Evolutionary conservation across 495 filamentous ascomycete species (phyloP).

Genomic region (Penicillium tannophilum): DNA sequence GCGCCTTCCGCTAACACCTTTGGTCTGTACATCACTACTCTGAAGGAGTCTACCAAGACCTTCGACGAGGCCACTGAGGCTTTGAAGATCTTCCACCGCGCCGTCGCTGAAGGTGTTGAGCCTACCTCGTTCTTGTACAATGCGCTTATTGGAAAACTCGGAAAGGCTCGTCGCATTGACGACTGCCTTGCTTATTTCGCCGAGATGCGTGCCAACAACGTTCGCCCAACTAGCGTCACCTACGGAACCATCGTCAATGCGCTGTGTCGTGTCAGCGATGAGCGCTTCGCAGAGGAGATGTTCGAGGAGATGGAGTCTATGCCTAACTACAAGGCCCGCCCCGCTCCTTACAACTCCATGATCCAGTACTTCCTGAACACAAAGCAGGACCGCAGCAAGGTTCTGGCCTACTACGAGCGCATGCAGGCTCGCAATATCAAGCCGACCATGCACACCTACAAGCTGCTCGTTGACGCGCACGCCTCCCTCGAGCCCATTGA

Average conservation of each 20-base stretch:
- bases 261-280: slow-evolving; percentile 93
- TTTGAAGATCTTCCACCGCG: slow-evolving; percentile 93
- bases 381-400: slow-evolving; percentile 91
- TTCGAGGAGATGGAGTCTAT: slow-evolving; percentile 99
- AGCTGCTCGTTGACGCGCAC: slow-evolving; percentile 94
- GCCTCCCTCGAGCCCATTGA: slow-evolving; percentile 92
- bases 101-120: slow-evolving; percentile 90
- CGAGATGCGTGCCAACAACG: slow-evolving; percentile 91
- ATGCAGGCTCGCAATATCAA: slow-evolving; percentile 87
- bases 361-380: slow-evolving; percentile 99
- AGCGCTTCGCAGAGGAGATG: slow-evolving; percentile 95
- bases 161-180: slow-evolving; percentile 95
- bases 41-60: slow-evolving; percentile 94
- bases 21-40: slow-evolving; percentile 95
- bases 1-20: slow-evolving; percentile 97
- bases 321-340: slow-evolving; percentile 97
- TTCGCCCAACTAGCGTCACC: slow-evolving; percentile 94
- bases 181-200: slow-evolving; percentile 97
- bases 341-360: slow-evolving; percentile 97
- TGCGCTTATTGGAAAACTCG: slow-evolving; percentile 95
- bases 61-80: slow-evolving; percentile 97
- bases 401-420: slow-evolving; percentile 92
- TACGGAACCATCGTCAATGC: slow-evolving; percentile 99
- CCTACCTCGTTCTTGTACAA: slow-evolving; percentile 98
- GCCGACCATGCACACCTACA: slow-evolving; percentile 94